Percentiles rank a stretch among this genome's conserved stretches.
phyloP scores from a whole-genome alignment of 495 filamentous ascomycete species.

The Aspergillus ellipticus region DNA sequence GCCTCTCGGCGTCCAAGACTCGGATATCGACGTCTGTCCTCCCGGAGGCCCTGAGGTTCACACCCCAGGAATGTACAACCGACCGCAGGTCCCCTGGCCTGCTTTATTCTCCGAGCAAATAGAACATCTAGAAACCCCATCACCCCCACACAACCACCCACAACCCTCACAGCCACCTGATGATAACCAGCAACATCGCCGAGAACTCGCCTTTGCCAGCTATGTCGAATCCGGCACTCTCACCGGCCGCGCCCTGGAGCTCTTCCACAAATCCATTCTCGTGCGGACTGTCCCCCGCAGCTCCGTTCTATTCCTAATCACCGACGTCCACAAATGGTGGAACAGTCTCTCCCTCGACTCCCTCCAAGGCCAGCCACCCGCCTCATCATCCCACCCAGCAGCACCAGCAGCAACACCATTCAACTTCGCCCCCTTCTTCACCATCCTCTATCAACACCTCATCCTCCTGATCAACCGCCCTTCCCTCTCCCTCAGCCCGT shows the following conservation, averaged over 20 bases:
- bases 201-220: slow-evolving; percentile 33
- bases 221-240: slow-evolving; percentile 40
- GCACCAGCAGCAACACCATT: slow-evolving; percentile 10
- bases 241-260: slow-evolving; percentile 36
- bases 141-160: neutral
- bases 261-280: slow-evolving; percentile 42
- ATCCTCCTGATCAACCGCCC: slow-evolving; percentile 61
- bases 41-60: slow-evolving; percentile 31
- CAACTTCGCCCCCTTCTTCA: slow-evolving; percentile 41
- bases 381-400: neutral
- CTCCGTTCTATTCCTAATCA: slow-evolving; percentile 35
- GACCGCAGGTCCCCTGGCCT: neutral
- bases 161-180: slow-evolving; percentile 2
- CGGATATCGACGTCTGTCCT: slow-evolving; percentile 39
- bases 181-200: slow-evolving; percentile 13
- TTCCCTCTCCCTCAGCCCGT: slow-evolving; percentile 31
- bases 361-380: slow-evolving; percentile 8
- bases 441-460: slow-evolving; percentile 64
- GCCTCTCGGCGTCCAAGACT: slow-evolving; percentile 42
- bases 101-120: neutral
- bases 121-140: no score
- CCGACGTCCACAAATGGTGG: slow-evolving; percentile 46
- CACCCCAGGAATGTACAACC: slow-evolving; percentile 14
- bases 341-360: slow-evolving; percentile 34
- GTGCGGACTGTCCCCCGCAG: slow-evolving; percentile 34